A percentile compares a stretch with the other conserved stretches of the same genome.
Conservation (phyloP, 495 filamentous ascomycete genomes). For the Hypoxylon fragiforme region DNA sequence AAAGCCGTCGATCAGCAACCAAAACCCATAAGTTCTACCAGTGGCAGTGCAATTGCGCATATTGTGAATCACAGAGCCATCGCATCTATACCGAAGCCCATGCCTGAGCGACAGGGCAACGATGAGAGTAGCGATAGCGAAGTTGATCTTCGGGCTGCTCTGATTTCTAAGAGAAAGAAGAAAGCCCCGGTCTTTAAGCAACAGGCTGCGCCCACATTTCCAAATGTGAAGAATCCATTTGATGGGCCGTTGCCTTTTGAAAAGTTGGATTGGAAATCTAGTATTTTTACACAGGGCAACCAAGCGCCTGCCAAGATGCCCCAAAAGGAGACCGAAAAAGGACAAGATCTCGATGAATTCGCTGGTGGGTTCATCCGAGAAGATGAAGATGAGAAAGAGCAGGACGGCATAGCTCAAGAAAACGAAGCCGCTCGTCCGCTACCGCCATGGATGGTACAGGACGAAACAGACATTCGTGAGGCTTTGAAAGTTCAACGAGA, state of each 20-base stretch:
- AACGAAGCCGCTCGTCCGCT: conserved; percentile 55
- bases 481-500: conserved; percentile 51
- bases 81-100: conserved; percentile 51
- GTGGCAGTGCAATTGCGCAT: conserved; percentile 61
- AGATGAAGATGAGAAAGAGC: conserved; percentile 17
- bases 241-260: conserved; percentile 89
- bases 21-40: conserved; percentile 55
- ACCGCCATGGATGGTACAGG: conserved; percentile 81
- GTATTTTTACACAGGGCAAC: conserved; percentile 57
- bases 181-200: conserved; percentile 23
- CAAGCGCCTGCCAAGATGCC: conserved; percentile 28
- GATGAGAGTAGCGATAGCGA: conserved; percentile 62
- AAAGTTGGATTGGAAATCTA: conserved; percentile 70
- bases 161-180: conserved; percentile 54
- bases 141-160: conserved; percentile 62
- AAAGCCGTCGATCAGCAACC: conserved; percentile 55
- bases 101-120: conserved; percentile 39
- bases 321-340: conserved; percentile 30
- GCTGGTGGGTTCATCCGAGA: conserved; percentile 71
- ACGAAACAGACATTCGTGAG: conserved; percentile 56
- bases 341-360: conserved; percentile 47
- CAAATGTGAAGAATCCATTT: conserved; percentile 59
- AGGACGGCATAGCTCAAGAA: conserved; percentile 37
- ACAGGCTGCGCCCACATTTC: conserved; percentile 27
- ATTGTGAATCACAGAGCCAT: conserved; percentile 65